These are phyloP conservation scores for Pythium rishiriense DNA, from an alignment of 352 stramenopile genomes.

Conservation along the genomic window DNA sequence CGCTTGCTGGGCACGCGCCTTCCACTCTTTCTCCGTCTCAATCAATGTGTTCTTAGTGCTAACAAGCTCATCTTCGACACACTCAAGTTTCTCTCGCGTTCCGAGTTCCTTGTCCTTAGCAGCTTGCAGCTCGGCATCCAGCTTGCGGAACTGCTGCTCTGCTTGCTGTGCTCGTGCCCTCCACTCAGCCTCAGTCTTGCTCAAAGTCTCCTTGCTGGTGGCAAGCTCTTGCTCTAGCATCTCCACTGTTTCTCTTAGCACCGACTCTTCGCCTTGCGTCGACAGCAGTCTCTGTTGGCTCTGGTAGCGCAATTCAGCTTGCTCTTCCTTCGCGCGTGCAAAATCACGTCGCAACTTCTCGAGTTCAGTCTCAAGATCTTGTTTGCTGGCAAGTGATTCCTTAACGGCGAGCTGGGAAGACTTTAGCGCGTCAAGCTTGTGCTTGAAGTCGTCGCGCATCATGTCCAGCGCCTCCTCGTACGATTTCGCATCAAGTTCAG, in stretches of 20 bases:
- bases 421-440: conserved; percentile 42
- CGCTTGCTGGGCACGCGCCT: conserved; percentile 14
- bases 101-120: conserved; percentile 24
- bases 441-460: conserved; percentile 57
- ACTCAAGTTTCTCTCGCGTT: conserved; percentile 31
- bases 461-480: conserved; percentile 62
- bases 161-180: conserved; percentile 23
- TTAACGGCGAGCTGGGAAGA: conserved; percentile 38
- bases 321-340: conserved; percentile 46
- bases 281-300: conserved; percentile 54
- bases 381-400: conserved; percentile 23
- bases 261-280: conserved; percentile 40
- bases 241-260: conserved; percentile 38
- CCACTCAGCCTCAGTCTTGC: conserved; percentile 16
- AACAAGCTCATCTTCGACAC: conserved; percentile 37
- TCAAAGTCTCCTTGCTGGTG: conserved; percentile 15
- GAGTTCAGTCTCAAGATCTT: conserved; percentile 38
- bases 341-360: conserved; percentile 31
- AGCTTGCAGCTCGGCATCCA: conserved; percentile 20
- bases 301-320: conserved; percentile 61
- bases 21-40: conserved; percentile 29
- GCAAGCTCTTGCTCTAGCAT: conserved; percentile 39
- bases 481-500: conserved; percentile 65
- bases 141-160: conserved; percentile 18
- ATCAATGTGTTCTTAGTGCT: conserved; percentile 30